A percentile compares a stretch with the other conserved stretches of the same genome.
Evolutionary conservation across 345 rosid species (phyloP).

Genomic region (Aegle marmelos): DNA sequence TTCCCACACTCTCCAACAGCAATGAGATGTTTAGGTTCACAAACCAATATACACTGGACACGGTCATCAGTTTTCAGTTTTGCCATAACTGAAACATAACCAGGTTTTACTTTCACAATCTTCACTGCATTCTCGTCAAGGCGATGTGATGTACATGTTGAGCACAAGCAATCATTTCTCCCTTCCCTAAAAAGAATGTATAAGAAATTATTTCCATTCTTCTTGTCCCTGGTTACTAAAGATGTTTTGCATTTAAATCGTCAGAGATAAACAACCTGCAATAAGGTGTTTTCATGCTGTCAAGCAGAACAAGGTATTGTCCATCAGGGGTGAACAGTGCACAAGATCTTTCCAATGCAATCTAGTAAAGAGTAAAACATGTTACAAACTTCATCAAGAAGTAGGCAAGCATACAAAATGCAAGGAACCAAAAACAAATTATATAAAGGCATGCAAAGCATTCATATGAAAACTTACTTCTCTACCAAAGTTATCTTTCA

Average conservation of each 20-base stretch:
- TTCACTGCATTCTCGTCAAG: slow-evolving; percentile 51
- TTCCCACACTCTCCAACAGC: slow-evolving; percentile 72
- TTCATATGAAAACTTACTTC: slow-evolving; percentile 31
- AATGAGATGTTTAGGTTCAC: slow-evolving; percentile 55
- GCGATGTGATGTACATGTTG: slow-evolving; percentile 58
- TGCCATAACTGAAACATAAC: slow-evolving; percentile 66
- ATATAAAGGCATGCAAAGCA: slow-evolving; percentile 4
- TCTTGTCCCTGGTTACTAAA: not conserved
- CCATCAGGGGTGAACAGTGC: slow-evolving; percentile 75
- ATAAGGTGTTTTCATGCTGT: slow-evolving; percentile 59
- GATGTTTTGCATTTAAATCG: slow-evolving; percentile 2
- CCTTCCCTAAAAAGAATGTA: slow-evolving; percentile 49
- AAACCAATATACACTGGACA: slow-evolving; percentile 57
- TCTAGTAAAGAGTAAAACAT: slow-evolving; percentile 36
- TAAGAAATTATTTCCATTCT: slow-evolving; percentile 12
- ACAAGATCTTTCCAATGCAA: slow-evolving; percentile 49
- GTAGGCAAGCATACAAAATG: not conserved
- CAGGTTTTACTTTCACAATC: slow-evolving; percentile 60
- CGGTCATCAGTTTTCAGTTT: slow-evolving; percentile 51
- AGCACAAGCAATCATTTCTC: slow-evolving; percentile 64
- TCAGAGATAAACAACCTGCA: slow-evolving; percentile 64
- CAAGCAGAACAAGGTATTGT: slow-evolving; percentile 55
- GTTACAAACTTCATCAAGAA: slow-evolving; percentile 8
- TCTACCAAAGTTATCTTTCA: slow-evolving; percentile 38
- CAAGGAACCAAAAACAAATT: slow-evolving; percentile 5